Evolutionary conservation across 306 rosid species (phyloP).

Genomic region (Delonix regia): DNA sequence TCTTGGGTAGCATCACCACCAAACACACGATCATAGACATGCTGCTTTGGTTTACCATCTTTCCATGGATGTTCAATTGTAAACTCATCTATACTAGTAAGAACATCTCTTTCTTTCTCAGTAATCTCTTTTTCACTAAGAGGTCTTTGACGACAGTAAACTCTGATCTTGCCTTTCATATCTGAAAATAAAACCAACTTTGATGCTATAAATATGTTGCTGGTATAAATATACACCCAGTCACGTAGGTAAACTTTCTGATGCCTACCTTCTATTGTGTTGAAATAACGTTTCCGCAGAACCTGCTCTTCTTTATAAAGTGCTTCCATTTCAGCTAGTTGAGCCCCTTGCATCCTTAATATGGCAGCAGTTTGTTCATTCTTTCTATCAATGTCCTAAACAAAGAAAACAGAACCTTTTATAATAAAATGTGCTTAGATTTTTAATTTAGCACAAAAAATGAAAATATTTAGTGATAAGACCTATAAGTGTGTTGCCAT

Average conservation of each 20-base stretch:
- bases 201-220: conserved; percentile 7
- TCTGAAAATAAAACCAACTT: conserved; percentile 55
- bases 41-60: conserved; percentile 81
- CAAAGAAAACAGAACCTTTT: conserved; percentile 19
- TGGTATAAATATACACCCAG: conserved; percentile 7
- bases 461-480: conserved; percentile 11
- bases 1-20: conserved; percentile 76
- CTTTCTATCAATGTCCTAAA: conserved; percentile 95
- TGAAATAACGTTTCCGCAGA: conserved; percentile 89
- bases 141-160: conserved; percentile 87
- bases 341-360: conserved; percentile 93
- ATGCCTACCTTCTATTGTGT: conserved; percentile 81
- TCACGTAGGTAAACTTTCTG: neutral
- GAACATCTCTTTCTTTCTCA: conserved; percentile 54
- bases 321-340: conserved; percentile 83
- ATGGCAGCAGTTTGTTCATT: conserved; percentile 89
- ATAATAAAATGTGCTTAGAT: neutral
- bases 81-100: conserved; percentile 70
- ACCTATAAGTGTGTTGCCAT: neutral
- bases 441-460: conserved; percentile 13
- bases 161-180: conserved; percentile 99
- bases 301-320: conserved; percentile 96
- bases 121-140: conserved; percentile 71
- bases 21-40: conserved; percentile 81
- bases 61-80: conserved; percentile 93